A percentile compares a stretch with the other conserved stretches of the same genome.
phyloP scores from a whole-genome alignment of 257 asterid genomes.

The Mitragyna speciosa region DNA sequence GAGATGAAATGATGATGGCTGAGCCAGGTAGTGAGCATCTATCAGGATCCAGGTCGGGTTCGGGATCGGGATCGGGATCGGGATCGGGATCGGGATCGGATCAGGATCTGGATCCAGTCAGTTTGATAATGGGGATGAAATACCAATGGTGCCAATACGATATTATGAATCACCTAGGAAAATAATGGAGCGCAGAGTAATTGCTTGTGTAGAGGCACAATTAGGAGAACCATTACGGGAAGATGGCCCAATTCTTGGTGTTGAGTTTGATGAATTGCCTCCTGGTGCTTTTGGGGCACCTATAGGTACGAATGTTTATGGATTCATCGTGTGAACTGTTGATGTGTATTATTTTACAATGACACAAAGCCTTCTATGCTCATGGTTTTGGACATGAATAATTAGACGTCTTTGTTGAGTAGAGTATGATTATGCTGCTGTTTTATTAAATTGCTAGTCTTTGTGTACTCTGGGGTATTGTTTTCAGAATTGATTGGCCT shows the following conservation, averaged over 20 bases:
- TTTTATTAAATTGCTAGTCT: neutral
- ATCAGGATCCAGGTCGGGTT: conserved; percentile 58
- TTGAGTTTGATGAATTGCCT: conserved; percentile 91
- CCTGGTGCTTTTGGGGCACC: conserved; percentile 98
- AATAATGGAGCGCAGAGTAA: conserved; percentile 66
- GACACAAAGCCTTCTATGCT: neutral
- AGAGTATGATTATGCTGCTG: neutral
- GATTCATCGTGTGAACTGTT: neutral
- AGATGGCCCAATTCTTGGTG: conserved; percentile 88
- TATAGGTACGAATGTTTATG: conserved; percentile 53
- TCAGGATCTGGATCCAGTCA: conserved; percentile 82
- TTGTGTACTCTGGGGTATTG: neutral
- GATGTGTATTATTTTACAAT: neutral
- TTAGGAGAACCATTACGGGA: conserved; percentile 86
- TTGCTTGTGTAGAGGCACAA: conserved; percentile 91
- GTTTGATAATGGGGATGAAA: conserved; percentile 63
- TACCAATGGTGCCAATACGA: conserved; percentile 49
- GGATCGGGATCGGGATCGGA: conserved; percentile 56
- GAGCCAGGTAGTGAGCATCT: conserved; percentile 56
- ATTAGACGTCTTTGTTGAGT: neutral
- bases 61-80: conserved; percentile 62
- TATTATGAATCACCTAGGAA: conserved; percentile 67
- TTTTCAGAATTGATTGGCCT: neutral
- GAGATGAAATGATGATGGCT: conserved; percentile 48
- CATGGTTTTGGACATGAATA: neutral